phyloP scores from a whole-genome alignment of 2,329 filamentous ascomycete species.

The Cladosporium sp. region DNA sequence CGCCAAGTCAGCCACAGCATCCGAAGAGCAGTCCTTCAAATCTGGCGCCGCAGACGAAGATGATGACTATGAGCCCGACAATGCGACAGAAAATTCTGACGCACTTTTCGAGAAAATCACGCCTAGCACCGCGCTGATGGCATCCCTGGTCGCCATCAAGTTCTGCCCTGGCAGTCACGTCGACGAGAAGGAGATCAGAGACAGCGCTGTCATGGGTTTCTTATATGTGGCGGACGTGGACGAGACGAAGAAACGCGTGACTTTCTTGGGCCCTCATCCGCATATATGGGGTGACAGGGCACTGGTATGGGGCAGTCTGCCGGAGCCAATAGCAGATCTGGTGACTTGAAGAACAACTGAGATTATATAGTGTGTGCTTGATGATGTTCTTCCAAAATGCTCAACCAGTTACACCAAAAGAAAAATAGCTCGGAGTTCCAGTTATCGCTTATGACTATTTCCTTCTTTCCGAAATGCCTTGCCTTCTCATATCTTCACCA shows the following conservation, averaged over 20 bases:
- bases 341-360: conserved; percentile 50
- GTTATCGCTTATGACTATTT: background rate
- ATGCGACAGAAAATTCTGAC: conserved; percentile 1
- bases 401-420: background rate
- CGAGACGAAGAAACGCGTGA: conserved; percentile 75
- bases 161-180: conserved; percentile 66
- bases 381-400: background rate
- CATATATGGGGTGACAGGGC: conserved; percentile 77
- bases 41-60: conserved; percentile 44
- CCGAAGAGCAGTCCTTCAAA: conserved; percentile 33
- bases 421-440: background rate
- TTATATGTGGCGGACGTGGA: conserved; percentile 92
- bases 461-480: background rate
- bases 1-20: conserved; percentile 26
- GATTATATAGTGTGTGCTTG: background rate
- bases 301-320: conserved; percentile 82
- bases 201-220: conserved; percentile 86
- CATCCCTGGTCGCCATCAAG: conserved; percentile 82
- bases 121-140: conserved; percentile 68
- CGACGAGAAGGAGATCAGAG: conserved; percentile 67
- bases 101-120: conserved; percentile 52
- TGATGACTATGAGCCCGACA: conserved; percentile 48
- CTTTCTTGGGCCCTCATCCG: conserved; percentile 79
- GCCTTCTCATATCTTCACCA: background rate
- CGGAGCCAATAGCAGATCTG: conserved; percentile 78